A percentile compares a stretch with the other conserved stretches of the same genome.
Conservation (phyloP, 495 filamentous ascomycete genomes). For the Amorphotheca resinae region DNA sequence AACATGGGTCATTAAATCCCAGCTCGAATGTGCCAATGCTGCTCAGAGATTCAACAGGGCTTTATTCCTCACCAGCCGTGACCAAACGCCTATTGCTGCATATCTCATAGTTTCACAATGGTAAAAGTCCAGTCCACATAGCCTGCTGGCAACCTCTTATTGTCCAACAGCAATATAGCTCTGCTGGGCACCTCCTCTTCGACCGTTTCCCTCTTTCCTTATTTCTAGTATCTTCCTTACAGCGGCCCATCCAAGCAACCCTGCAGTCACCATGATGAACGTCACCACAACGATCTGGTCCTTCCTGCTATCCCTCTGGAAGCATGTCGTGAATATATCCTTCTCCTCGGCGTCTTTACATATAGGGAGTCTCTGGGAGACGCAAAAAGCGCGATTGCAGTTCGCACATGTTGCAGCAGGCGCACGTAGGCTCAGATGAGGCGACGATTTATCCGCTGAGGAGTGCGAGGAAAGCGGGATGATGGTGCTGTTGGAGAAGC, state of each 20-base stretch:
- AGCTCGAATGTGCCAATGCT: no score
- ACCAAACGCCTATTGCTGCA: no score
- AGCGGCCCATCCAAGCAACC: slow-evolving; percentile 68
- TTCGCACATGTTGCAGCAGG: slow-evolving; percentile 49
- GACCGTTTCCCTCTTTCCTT: slow-evolving; percentile 1
- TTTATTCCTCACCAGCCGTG: no score
- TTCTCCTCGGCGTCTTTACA: slow-evolving; percentile 78
- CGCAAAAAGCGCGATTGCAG: slow-evolving; percentile 86
- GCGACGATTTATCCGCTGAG: slow-evolving; percentile 11
- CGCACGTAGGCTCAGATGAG: slow-evolving; percentile 1
- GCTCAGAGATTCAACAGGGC: no score
- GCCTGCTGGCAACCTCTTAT: no score
- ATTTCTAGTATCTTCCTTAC: slow-evolving; percentile 30
- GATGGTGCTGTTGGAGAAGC: slow-evolving; percentile 82
- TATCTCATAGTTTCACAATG: no score
- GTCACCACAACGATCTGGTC: slow-evolving; percentile 85
- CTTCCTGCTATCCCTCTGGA: slow-evolving; percentile 83
- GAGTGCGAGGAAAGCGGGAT: slow-evolving; percentile 46
- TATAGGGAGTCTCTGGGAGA: slow-evolving; percentile 70
- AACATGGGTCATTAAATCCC: no score
- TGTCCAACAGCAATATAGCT: slow-evolving; percentile 8
- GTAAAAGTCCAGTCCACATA: no score
- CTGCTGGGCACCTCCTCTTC: slow-evolving; percentile 11
- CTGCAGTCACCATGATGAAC: slow-evolving; percentile 80
- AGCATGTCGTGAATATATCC: slow-evolving; percentile 82